Percentiles rank a stretch among this genome's conserved stretches.
Evolutionary conservation across 768 basidiomycete species (phyloP).

Genomic region (Suillus discolor): DNA sequence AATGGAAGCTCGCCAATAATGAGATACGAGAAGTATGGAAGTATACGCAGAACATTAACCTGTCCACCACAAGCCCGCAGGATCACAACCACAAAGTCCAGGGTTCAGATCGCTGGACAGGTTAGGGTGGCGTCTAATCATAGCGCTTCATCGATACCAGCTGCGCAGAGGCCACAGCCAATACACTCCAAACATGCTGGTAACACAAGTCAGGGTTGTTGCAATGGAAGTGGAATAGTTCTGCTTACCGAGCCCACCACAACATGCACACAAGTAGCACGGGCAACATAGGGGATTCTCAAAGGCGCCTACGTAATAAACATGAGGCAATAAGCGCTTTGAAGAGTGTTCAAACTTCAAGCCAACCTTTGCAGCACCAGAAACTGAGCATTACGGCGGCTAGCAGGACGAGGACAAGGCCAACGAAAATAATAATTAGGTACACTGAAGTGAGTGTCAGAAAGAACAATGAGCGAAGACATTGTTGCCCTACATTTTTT

Average conservation of each 20-base stretch:
- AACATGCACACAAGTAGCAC: conserved; percentile 74
- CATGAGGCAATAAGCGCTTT: not conserved
- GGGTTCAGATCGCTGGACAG: not conserved
- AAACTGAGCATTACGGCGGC: conserved; percentile 59
- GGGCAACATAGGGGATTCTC: conserved; percentile 69
- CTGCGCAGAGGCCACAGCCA: conserved; percentile 68
- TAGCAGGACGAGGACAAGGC: conserved; percentile 55
- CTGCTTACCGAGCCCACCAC: conserved; percentile 61
- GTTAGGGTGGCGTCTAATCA: not conserved
- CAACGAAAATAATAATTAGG: conserved; percentile 66
- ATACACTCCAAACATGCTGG: conserved; percentile 70
- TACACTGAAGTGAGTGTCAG: conserved; percentile 45
- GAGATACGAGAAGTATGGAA: not conserved
- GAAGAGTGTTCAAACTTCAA: conserved; percentile 6
- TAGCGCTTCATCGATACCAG: conserved; percentile 40
- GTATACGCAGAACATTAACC: not conserved
- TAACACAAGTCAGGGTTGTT: not conserved
- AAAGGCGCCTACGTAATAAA: conserved; percentile 46
- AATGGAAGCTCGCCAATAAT: not conserved
- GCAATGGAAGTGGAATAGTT: not conserved
- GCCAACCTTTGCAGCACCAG: conserved; percentile 64
- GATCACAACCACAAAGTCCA: not conserved
- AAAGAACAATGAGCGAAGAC: not conserved
- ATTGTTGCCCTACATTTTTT: conserved; percentile 41
- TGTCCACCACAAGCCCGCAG: not conserved